Conservation (phyloP, 2,329 filamentous ascomycete species). For the Pseudogymnoascus sp. region DNA sequence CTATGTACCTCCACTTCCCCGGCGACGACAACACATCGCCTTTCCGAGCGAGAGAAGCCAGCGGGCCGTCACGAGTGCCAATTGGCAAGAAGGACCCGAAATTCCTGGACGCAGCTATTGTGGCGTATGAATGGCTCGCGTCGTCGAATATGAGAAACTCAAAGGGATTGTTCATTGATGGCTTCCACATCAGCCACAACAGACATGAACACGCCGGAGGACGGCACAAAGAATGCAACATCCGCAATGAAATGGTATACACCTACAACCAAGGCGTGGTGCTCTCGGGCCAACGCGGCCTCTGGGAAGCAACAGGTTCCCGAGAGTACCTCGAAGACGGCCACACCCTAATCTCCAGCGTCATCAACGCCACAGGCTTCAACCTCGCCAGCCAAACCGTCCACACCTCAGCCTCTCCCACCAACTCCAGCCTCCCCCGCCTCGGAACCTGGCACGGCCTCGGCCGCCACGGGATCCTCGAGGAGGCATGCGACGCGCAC, state of each 20-base stretch:
- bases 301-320: slow-evolving; percentile 71
- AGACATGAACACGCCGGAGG: slow-evolving; percentile 21
- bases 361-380: slow-evolving; percentile 75
- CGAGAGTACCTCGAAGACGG: slow-evolving; percentile 66
- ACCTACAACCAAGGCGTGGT: slow-evolving; percentile 95
- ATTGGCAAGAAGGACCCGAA: slow-evolving; percentile 42
- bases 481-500: slow-evolving; percentile 71
- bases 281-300: slow-evolving; percentile 68
- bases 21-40: slow-evolving; percentile 68
- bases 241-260: slow-evolving; percentile 81
- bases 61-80: slow-evolving; percentile 22
- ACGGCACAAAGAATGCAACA: slow-evolving; percentile 58
- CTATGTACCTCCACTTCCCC: slow-evolving; percentile 85
- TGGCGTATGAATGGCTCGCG: slow-evolving; percentile 74
- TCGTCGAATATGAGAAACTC: slow-evolving; percentile 71
- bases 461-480: slow-evolving; percentile 72
- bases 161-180: slow-evolving; percentile 71
- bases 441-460: slow-evolving; percentile 57
- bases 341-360: slow-evolving; percentile 64
- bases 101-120: slow-evolving; percentile 64
- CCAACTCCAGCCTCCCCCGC: neutral
- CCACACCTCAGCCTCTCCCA: slow-evolving; percentile 28
- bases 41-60: slow-evolving; percentile 37
- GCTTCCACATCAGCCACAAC: slow-evolving; percentile 73
- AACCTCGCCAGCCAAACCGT: slow-evolving; percentile 34